phyloP scores from a whole-genome alignment of 225 moss, liverwort and hornwort species.

The Asterella californica region DNA sequence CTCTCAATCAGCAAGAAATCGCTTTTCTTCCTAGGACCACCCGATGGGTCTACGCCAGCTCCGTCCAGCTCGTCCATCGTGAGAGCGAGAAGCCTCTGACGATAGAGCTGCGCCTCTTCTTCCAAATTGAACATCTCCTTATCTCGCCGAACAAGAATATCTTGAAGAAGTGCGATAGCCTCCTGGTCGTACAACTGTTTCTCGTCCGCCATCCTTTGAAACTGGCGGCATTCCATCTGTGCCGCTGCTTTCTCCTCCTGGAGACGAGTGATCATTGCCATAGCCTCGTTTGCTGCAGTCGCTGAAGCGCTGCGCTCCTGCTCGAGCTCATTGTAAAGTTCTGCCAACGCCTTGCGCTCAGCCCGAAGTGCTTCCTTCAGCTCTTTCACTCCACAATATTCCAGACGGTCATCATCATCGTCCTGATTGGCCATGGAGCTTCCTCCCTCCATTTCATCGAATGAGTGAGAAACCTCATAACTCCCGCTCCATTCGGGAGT shows the following conservation, averaged over 20 bases:
- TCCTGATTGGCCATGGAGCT: slow-evolving; percentile 2
- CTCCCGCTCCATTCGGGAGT: slow-evolving; percentile 29
- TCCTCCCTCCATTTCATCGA: slow-evolving; percentile 19
- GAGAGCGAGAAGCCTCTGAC: slow-evolving; percentile 22
- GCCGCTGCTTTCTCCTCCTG: slow-evolving; percentile 81
- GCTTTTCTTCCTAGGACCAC: slow-evolving; percentile 4
- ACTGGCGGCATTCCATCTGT: slow-evolving; percentile 80
- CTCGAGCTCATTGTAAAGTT: slow-evolving; percentile 66
- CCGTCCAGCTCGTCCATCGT: slow-evolving; percentile 18
- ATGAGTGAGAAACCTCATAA: slow-evolving; percentile 5
- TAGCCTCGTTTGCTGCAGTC: slow-evolving; percentile 69
- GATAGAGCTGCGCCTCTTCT: slow-evolving; percentile 35
- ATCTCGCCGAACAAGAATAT: slow-evolving; percentile 49
- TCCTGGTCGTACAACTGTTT: slow-evolving; percentile 67
- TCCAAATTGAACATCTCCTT: slow-evolving; percentile 41
- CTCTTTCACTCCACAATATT: slow-evolving; percentile 26
- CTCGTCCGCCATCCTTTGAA: slow-evolving; percentile 73
- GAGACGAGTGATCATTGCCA: slow-evolving; percentile 86
- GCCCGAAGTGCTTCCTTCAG: slow-evolving; percentile 42
- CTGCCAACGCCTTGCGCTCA: slow-evolving; percentile 49
- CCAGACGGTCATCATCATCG: not conserved
- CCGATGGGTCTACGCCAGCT: slow-evolving; percentile 2
- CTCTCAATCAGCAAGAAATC: slow-evolving; percentile 36
- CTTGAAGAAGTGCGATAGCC: slow-evolving; percentile 53
- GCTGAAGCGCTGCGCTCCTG: slow-evolving; percentile 75